phyloP scores from a whole-genome alignment of 495 filamentous ascomycete genomes.

The Tuber aestivum region DNA sequence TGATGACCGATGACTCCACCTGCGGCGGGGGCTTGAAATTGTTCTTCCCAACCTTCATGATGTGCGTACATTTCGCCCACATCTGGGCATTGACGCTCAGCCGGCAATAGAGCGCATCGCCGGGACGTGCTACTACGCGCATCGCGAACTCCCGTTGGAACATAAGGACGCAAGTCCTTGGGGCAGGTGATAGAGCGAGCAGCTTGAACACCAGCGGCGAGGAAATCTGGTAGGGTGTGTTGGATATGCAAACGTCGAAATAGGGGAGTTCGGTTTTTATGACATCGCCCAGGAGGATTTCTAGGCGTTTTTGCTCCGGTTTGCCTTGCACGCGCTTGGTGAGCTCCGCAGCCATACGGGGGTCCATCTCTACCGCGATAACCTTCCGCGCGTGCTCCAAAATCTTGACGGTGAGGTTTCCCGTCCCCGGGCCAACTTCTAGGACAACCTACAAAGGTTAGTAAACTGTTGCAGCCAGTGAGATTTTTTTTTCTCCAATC shows the following conservation, averaged over 20 bases:
- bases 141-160: conserved; percentile 76
- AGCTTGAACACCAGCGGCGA: conserved; percentile 89
- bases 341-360: conserved; percentile 92
- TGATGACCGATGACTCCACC: conserved; percentile 79
- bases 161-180: conserved; percentile 79
- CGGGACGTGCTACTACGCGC: conserved; percentile 67
- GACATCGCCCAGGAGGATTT: conserved; percentile 84
- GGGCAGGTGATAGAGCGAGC: conserved; percentile 67
- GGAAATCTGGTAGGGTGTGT: conserved; percentile 92
- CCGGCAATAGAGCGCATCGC: conserved; percentile 78
- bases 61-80: conserved; percentile 79
- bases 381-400: conserved; percentile 79
- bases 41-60: conserved; percentile 78
- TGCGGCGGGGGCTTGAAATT: conserved; percentile 92
- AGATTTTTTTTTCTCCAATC: not conserved
- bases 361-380: conserved; percentile 88
- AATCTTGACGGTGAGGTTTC: conserved; percentile 83
- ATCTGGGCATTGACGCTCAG: conserved; percentile 90
- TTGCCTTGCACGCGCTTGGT: conserved; percentile 89
- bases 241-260: conserved; percentile 88
- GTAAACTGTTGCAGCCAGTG: not conserved
- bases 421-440: conserved; percentile 72
- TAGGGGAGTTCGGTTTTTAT: conserved; percentile 82
- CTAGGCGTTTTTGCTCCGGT: conserved; percentile 69
- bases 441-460: conserved; percentile 52